Base-by-base conservation (phyloP, 257 asterid species). In the Fraxinus cuspidata region DNA sequence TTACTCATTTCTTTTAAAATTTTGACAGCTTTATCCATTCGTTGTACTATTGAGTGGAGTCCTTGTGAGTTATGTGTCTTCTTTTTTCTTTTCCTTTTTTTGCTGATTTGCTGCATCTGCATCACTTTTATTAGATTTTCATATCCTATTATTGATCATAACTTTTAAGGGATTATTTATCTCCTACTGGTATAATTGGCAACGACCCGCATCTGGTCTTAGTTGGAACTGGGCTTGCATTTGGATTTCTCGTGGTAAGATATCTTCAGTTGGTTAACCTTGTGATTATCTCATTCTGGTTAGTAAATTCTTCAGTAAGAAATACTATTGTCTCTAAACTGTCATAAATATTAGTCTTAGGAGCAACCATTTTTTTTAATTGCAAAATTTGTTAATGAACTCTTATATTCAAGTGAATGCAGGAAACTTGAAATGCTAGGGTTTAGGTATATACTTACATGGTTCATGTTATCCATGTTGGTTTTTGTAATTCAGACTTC, bases 231-330 rank as follows among this genome's bases (percentile, higher is more conserved):
- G 99, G 99, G 35, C 91, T 95, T 82, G 92, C 99, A 38, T 95
- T 95, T 40, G 98, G 98, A 58, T 95, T 95, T 85, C 97, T 94
- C 69, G 99, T 94, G 99, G 98, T 94, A 86, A 75, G 90, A 78
- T 78, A 19, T 71, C 32, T 63, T 28, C 70, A 42, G 34, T 65
- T 13, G 40, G 71, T 79, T 51, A n/a, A 2, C 12, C 60, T 51
- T 51, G 63, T 53, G 21, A 53, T 53, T 19, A 56, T 71, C 56
- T 19, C 18, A 15, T 38, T 49, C 21, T 49, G 16, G 21, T 16
- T 49, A 13, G 16, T 49, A 49, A 49, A 18, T 49, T 49, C 58
- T 13, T 13, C n/a, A 13, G n/a, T 4, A 49, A 15, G 13, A 16
- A 71, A 38, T 23, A 51, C 15, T 40, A 25, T 38, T n/a, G 15